These are phyloP conservation scores for Phytophthora lateralis DNA, from an alignment of 352 stramenopile genomes.

Conservation along the genomic window DNA sequence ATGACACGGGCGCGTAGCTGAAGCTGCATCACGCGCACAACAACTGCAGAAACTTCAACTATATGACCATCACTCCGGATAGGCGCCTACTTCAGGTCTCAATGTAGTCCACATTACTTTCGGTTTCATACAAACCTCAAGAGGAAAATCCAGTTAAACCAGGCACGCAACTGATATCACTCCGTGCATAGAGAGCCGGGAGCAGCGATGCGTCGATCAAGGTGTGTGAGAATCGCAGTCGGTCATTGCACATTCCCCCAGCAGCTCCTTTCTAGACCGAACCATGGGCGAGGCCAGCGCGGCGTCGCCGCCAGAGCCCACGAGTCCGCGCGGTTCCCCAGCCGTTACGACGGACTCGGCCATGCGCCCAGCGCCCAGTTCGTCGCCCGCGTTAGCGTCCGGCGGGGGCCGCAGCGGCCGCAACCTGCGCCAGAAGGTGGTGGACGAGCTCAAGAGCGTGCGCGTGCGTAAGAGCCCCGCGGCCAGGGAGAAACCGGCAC, in stretches of 20 bases:
- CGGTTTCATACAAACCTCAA: background rate
- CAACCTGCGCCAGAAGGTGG: slow-evolving; percentile 58
- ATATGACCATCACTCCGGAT: slow-evolving; percentile 13
- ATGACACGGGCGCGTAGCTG: background rate
- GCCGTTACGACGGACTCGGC: no score
- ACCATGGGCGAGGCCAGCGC: no score
- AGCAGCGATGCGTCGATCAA: slow-evolving; percentile 18
- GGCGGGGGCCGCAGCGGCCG: slow-evolving; percentile 29
- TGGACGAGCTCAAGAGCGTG: slow-evolving; percentile 76
- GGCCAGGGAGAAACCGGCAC: slow-evolving; percentile 13
- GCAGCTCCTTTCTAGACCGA: no score
- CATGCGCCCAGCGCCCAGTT: background rate
- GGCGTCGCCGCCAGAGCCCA: no score
- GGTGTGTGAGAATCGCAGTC: background rate
- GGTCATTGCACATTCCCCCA: no score
- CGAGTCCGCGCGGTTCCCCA: no score
- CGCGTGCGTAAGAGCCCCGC: slow-evolving; percentile 40
- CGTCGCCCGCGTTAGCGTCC: background rate
- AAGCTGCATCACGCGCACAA: background rate
- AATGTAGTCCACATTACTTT: background rate
- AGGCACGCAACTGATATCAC: slow-evolving; percentile 13
- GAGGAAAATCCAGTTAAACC: slow-evolving; percentile 25
- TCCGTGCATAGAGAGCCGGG: slow-evolving; percentile 26
- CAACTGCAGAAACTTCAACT: slow-evolving; percentile 20
- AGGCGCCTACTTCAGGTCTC: background rate